Evolutionary conservation across 2,329 filamentous ascomycete species (phyloP), one percentile per base, ranked within the genome.

Genomic region (Ophiostoma populinum): DNA sequence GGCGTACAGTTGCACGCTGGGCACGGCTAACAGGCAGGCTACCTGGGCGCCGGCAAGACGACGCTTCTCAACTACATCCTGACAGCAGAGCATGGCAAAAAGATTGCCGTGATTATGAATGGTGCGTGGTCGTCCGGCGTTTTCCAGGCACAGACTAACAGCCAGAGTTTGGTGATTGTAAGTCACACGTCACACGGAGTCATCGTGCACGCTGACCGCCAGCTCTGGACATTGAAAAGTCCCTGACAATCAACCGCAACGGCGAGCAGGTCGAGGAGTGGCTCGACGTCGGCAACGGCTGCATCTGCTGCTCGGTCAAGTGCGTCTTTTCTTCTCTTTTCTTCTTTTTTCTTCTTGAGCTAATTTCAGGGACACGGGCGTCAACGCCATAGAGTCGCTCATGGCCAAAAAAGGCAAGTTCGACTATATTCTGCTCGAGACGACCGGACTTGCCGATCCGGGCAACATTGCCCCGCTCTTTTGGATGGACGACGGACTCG

Each of bases 221-320:
- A 86, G 82, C 87, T 36, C 67, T 85, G 47, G 87, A 95, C 49
- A 93, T 98, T 44, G 90, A 98, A 55, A 94, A 93, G 53, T 86
- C 85, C 28, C 65, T 98, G 42, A 95, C 87, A 0, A 75, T 98
- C 46, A 92, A 78, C 52, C 75, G 86, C 51, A 79, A 77, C 40
- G 80, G 75, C 25, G 72, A 87, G 49, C 70, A 83, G 49, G 80
- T 87, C 6, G 78, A 90, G 51, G 85, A 93, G 61, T 98, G 92
- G 81, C 72, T 98, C 19, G 86, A 94, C 42, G 74, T 98, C 35
- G 85, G 82, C 35, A 98, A 98, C 47, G 90, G 90, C 42, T 98
- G 90, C 53, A 85, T 98, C 45, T 98, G 90, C 59, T 98, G 90
- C 58, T 92, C 85, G 3, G 86, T 95, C 47, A 98, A 94, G 75